Base-by-base conservation (phyloP, 192 early-diverging fungal genomes). In the Mortierella hygrophila region DNA sequence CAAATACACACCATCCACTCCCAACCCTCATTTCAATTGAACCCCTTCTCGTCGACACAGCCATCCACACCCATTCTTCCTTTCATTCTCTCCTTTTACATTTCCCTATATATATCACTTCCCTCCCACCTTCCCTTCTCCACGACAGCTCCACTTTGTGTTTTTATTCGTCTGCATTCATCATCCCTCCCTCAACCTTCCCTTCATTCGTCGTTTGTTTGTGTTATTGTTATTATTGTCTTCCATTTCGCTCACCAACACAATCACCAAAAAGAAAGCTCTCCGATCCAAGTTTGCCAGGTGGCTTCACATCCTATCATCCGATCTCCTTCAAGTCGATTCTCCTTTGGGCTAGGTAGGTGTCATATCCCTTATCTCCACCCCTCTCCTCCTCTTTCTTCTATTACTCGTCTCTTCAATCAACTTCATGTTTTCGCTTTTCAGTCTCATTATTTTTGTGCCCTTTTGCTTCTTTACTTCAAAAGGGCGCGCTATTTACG, bases 291-390 rank as follows among this genome's bases (percentile, higher is more conserved):
- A 52, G 49, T 46, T 26, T 26, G 21, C 26, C 9, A 32, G 11
- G 26, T 65, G 8, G 11, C 60, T 65, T 4, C 55, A 10, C 55
- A 23, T n/a, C 29, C 60, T 65, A 65, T 65, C 60, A 26, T 63
- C 60, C 60, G 26, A 65, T 65, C 60, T 65, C 60, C 54, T 63
- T n/a, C 60, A 32, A 65, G 60, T 65, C 29, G 60, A 65, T 65
- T 26, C 29, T 8, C 13, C 29, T 65, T 26, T 60, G 7, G 29
- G 6, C 60, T 29, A 65, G 60, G 60, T 65, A 65, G 10, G 60
- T 32, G 60, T 11, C n/a, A 65, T 26, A 10, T 26, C 21, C 23
- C n/a, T 57, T 23, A n/a, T 57, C 20, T 8, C 54, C 21, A 29
- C 55, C n/a, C 23, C 23, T n/a, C 60, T 63, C 60, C 3, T 29